Base-by-base conservation (phyloP, 31 red algal genomes). In the Porphyra umbilicalis region DNA sequence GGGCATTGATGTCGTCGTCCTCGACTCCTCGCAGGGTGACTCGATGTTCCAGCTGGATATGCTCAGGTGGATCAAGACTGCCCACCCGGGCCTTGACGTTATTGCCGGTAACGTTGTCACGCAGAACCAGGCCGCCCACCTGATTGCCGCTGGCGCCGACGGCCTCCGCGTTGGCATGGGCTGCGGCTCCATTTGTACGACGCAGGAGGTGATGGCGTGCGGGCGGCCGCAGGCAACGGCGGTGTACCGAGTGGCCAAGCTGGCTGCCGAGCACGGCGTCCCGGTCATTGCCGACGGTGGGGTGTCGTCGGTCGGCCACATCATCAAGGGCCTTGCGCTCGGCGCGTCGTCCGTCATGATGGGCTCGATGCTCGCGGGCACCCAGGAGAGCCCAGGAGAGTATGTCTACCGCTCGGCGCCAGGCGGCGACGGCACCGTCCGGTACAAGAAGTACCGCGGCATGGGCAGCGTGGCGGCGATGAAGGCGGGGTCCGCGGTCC, bases 261-360 rank as follows among this genome's bases (percentile, higher is more conserved):
- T 93, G 32, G 90, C 92, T 9, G 80, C 83, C 67, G 91, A 99
- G 81, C 85, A 83, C 82, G 85, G 83, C 39, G 57, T 99, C 44
- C 97, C 97, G 8, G 89, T 84, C 29, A 99, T 99, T 68, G 97
- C 94, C 33, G 97, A 99, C 83, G 97, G 97, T 35, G 97, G 97
- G 10, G 87, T 99, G 10, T 91, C 88, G 33, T 95, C 86, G 31
- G 92, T 89, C 29, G 97, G 97, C 0, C 92, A 99, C 77, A 97
- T 99, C 75, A 95, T 97, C 83, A 99, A 99, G 80, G 97, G 85
- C 7, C 84, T 99, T 33, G 80, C 89, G 34, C 86, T 83, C 46
- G 97, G 97, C 71, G 97, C 97, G 34, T 89, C 84, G 18, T 80
- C 79, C 38, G 94, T 97, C 7, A 99, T 99, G 97, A 95, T 97